Percentiles rank a stretch among this genome's conserved stretches.
These are phyloP conservation scores for Canavalia ensiformis DNA, from an alignment of 306 rosid genomes.

Conservation along the genomic window DNA sequence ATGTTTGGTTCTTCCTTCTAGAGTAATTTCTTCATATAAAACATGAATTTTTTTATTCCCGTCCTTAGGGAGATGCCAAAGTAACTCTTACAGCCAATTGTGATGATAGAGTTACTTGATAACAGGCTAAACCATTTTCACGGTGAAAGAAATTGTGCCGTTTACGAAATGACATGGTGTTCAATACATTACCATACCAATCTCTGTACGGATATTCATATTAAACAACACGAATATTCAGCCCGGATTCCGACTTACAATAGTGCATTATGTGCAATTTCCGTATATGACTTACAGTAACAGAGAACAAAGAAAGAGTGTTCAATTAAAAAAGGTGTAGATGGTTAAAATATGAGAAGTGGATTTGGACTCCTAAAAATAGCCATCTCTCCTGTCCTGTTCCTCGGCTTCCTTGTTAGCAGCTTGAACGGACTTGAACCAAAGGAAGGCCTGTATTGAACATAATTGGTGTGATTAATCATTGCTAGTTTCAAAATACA, in stretches of 20 bases:
- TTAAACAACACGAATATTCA: conserved; percentile 25
- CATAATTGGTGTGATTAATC: not conserved
- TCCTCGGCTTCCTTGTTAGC: conserved; percentile 99
- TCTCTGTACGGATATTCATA: not conserved
- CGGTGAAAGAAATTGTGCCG: not conserved
- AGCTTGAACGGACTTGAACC: conserved; percentile 89
- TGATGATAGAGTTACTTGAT: not conserved
- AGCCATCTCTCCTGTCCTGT: conserved; percentile 95
- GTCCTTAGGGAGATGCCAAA: not conserved
- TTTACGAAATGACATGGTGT: not conserved
- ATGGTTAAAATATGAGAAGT: not conserved
- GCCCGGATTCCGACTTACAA: conserved; percentile 17
- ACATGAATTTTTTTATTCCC: not conserved
- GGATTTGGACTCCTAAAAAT: conserved; percentile 50
- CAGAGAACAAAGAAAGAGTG: conserved; percentile 10
- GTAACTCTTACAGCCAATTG: not conserved
- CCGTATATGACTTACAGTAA: not conserved
- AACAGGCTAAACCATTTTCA: not conserved
- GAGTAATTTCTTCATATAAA: not conserved
- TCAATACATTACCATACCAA: not conserved
- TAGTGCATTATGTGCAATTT: conserved; percentile 31
- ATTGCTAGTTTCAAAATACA: no score
- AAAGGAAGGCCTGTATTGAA: conserved; percentile 74
- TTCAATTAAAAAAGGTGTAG: not conserved
- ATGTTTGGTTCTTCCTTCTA: not conserved